Evolutionary conservation across 1,139 yeast genomes (phyloP), one percentile per base, ranked within the genome.

Genomic region (Suhomyces ambrosiae): DNA sequence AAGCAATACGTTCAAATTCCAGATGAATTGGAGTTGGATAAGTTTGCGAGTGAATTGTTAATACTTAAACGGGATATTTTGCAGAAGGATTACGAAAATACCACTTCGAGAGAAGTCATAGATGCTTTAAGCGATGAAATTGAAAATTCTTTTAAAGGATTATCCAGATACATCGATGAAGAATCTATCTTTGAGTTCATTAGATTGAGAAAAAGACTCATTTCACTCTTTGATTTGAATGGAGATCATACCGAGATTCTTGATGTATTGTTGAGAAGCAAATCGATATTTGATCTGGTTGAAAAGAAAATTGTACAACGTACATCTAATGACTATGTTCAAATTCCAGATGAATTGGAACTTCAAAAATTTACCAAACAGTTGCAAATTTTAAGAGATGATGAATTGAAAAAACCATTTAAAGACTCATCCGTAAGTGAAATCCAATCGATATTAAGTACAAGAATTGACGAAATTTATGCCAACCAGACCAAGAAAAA

Each of bases 221-320:
- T 31, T 2, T 40, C 44, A 4, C 48, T 67, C 23, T 65, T 67
- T 35, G 45, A 42, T 7, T 28, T 52, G 10, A 67, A 68, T 46
- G 63, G 63, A 3, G 60, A 59, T 2, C 44, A 65, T 35, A 63
- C 71, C 7, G 60, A 51, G 13, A 56, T 63, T 7, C 57, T 70
- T 44, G 74, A 69, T 44, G 50, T 62, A 3, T 50, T 68, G 2
- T 32, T 40, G 7, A 17, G 31, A 9, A 41, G 40, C 27, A 14
- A 32, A 13, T n/a, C 33, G 7, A 32, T 16, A 1, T 33, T 35
- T 16, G 34, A 34, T 5, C 8, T 17, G 10, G 3, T 31, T 2
- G 31, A 26, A 5, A n/a, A 18, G 17, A 25, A 18, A 8, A 24
- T 19, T 9, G 27, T 28, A 5, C 18, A 35, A 16, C 13, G 12